Conservation (phyloP, 169 alveolate genomes). For the Neospora caninum region DNA sequence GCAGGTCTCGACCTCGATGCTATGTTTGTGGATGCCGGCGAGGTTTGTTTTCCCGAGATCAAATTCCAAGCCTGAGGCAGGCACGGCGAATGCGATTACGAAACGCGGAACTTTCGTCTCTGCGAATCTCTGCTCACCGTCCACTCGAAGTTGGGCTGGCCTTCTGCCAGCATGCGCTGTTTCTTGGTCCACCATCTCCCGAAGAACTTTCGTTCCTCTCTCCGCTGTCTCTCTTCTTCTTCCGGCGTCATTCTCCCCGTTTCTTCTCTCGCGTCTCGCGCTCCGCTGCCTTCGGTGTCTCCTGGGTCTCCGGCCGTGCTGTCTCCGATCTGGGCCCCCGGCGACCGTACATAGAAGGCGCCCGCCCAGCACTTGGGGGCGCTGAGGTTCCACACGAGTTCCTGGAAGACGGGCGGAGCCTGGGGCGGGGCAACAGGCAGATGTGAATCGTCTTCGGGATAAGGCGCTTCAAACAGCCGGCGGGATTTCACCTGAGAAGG, state of each 20-base stretch:
- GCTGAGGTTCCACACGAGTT: conserved; percentile 21
- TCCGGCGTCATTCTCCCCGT: not conserved
- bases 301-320: not conserved
- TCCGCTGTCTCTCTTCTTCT: conserved; percentile 1
- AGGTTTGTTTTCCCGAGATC: not conserved
- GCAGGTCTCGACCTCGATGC: not conserved
- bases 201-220: not conserved
- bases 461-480: not conserved
- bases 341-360: conserved; percentile 12
- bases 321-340: not conserved
- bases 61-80: no score
- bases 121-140: not conserved
- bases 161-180: not conserved
- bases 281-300: not conserved
- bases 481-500: not conserved
- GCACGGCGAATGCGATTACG: no score
- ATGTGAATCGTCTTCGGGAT: not conserved
- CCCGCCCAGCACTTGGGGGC: conserved; percentile 7
- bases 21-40: not conserved
- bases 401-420: not conserved
- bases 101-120: no score
- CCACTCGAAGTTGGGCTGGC: not conserved
- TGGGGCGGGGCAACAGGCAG: not conserved
- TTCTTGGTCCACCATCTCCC: not conserved
- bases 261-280: not conserved